phyloP scores from a whole-genome alignment of 805 yeast species.

The Teunomyces funiuensis region DNA sequence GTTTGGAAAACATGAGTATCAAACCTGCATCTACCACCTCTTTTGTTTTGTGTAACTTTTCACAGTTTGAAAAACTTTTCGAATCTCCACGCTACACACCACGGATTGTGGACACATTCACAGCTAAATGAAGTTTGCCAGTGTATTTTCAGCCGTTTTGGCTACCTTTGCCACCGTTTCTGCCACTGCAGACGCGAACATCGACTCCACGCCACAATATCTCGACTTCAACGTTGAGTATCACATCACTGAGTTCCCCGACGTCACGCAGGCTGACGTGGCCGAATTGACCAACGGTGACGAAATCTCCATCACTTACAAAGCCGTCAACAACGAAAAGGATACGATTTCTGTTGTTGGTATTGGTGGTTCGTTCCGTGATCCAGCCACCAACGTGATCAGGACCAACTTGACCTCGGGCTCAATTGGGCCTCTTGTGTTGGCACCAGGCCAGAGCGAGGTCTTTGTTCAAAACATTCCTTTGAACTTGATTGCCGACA shows the following conservation, averaged over 20 bases:
- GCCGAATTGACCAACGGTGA: conserved; percentile 52
- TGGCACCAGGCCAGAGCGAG: conserved; percentile 49
- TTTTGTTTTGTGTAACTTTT: background rate
- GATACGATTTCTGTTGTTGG: conserved; percentile 56
- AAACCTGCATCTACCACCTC: no score
- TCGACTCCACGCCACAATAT: conserved; percentile 7
- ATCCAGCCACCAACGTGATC: conserved; percentile 51
- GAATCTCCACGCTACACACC: background rate
- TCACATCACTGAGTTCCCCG: conserved; percentile 46
- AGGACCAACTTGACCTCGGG: conserved; percentile 65
- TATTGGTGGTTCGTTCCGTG: conserved; percentile 63
- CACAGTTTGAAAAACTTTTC: conserved; percentile 1
- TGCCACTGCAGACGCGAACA: conserved; percentile 11
- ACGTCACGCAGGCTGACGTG: conserved; percentile 35
- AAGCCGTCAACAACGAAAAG: conserved; percentile 54
- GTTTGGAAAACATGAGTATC: no score
- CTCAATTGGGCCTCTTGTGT: conserved; percentile 57
- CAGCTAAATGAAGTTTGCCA: conserved; percentile 7
- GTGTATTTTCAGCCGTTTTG: conserved; percentile 7
- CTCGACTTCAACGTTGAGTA: conserved; percentile 52
- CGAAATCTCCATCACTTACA: conserved; percentile 49
- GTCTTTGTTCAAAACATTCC: conserved; percentile 59
- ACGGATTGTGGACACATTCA: background rate
- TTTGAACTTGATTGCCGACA: conserved; percentile 56
- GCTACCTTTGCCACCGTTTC: conserved; percentile 10